A percentile compares a stretch with the other conserved stretches of the same genome.
Conservation (phyloP, 176 grass and related monocot genomes). For the Tillandsia fasciculata region DNA sequence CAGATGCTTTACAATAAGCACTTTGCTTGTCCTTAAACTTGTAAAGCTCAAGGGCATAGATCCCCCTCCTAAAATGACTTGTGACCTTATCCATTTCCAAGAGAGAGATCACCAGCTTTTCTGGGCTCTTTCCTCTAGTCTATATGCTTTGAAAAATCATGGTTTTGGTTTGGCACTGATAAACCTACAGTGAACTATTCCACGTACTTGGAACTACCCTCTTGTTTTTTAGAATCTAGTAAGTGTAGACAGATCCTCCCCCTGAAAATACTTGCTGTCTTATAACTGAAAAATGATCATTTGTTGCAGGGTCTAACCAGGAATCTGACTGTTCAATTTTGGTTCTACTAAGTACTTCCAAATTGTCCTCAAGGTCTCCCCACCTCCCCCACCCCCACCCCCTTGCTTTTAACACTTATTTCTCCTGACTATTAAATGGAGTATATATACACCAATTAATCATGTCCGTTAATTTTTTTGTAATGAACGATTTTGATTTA, state of each 20-base stretch:
- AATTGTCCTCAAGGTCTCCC: no score
- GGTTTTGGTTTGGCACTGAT: conserved; percentile 13
- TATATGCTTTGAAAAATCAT: neutral
- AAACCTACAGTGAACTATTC: conserved; percentile 41
- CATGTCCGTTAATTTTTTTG: no score
- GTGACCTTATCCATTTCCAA: neutral
- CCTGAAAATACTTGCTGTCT: neutral
- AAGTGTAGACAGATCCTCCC: conserved; percentile 1
- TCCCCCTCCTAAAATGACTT: conserved; percentile 5
- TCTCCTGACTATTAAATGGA: no score
- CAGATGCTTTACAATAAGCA: conserved; percentile 6
- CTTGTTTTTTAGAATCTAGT: conserved; percentile 26
- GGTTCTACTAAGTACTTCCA: no score
- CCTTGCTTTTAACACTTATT: no score
- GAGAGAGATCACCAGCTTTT: conserved; percentile 11
- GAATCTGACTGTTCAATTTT: no score
- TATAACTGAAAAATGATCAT: neutral
- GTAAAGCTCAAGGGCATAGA: conserved; percentile 28
- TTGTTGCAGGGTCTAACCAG: no score
- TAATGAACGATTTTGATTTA: no score
- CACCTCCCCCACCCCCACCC: no score
- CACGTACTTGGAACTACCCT: conserved; percentile 6
- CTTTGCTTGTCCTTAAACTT: conserved; percentile 30
- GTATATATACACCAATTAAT: no score
- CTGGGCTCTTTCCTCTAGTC: neutral